phyloP scores from a whole-genome alignment of 2,329 filamentous ascomycete genomes.

The Berkeleyomyces rouxiae region DNA sequence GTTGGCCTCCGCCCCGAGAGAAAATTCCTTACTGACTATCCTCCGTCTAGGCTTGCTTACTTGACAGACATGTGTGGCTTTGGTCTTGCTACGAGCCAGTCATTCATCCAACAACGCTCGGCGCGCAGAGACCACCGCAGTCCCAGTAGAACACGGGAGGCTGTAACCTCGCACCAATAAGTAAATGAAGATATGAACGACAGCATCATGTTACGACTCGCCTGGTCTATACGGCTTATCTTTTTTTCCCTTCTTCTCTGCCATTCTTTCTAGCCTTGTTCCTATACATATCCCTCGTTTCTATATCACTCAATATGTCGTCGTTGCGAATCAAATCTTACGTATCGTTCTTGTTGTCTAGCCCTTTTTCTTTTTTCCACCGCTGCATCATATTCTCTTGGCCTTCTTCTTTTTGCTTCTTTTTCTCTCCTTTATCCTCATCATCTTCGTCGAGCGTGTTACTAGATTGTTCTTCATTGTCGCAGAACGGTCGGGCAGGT shows the following conservation, averaged over 20 bases:
- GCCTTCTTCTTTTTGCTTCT: neutral
- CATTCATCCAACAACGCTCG: constrained; percentile 26
- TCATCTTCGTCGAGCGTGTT: neutral
- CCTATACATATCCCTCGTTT: neutral
- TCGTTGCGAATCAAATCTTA: neutral
- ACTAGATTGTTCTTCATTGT: neutral
- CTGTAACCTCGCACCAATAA: constrained; percentile 5
- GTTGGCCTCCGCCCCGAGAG: neutral
- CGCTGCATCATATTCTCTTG: neutral
- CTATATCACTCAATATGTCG: neutral
- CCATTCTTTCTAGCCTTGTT: neutral
- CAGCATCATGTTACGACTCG: neutral
- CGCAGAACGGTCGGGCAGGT: neutral
- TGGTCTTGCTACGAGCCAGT: constrained; percentile 33
- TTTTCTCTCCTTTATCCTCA: neutral
- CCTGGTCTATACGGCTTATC: neutral
- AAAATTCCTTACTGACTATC: neutral
- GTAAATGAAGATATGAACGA: neutral
- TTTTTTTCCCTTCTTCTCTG: neutral
- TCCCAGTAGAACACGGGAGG: constrained; percentile 13
- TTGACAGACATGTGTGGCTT: constrained; percentile 36
- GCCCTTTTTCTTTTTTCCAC: neutral
- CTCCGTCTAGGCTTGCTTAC: constrained; percentile 29
- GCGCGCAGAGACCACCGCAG: constrained; percentile 10
- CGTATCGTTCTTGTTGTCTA: no score